Base-by-base conservation (phyloP, 345 rosid genomes). In the Ricinus communis region DNA sequence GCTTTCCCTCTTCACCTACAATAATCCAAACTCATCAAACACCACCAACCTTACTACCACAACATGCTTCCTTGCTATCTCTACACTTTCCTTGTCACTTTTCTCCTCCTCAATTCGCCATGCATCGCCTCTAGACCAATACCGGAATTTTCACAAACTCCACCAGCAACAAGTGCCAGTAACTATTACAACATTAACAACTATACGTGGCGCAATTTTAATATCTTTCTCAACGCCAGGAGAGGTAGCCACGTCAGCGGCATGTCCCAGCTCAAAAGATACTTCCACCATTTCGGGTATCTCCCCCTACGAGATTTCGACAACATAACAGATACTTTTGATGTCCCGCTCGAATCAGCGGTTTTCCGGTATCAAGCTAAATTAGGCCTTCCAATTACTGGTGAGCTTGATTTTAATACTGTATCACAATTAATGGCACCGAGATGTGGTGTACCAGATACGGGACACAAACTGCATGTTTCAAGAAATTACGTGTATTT, bases 371-470 rank as follows among this genome's bases (percentile, higher is more conserved):
- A 82, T 71, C 96, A 90, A 62, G 24, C 80, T 47, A 83, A 85
- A 41, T 76, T 85, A 52, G 93, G 90, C 28, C 75, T 88, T 11
- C 76, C 71, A 0, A 67, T 85, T 13, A 88, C 88, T 6, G 90
- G 91, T 0, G 68, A 74, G 77, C 88, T 87, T 6, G 93, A 90
- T 72, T n/a, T 62, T 47, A 69, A 74, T 62, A 86, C 91, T 1
- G 70, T 87, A 25, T 68, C 82, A 27, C 74, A 84, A 5, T 80
- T 87, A 27, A 62, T 59, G 61, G 63, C 80, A 9, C 96, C 90
- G 0, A 77, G 93, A 77, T 85, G 91, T 50, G 96, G 97, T 0
- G 85, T 78, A 27, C 78, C 85, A 1, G 93, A 85, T 76, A 19
- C 41, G 58, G 21, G 71, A 72, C 78, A 71, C 11, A 60, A 71